Conservation (phyloP, 805 yeast genomes). For the Millerozyma acaciae region DNA sequence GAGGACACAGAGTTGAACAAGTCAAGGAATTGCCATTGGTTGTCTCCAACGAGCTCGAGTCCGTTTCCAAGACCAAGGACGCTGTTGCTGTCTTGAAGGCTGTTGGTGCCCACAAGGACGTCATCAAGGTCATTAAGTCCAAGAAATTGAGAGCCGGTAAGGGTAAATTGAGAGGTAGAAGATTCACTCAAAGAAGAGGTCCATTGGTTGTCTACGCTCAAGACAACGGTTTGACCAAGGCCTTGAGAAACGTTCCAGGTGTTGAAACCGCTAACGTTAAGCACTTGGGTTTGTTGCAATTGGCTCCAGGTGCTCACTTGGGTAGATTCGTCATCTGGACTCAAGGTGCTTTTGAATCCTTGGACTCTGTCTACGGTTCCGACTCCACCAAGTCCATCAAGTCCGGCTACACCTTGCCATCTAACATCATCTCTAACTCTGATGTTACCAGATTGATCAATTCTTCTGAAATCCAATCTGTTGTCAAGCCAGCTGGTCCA, state of each 20-base stretch:
- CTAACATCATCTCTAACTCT: conserved; percentile 90
- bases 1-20: conserved; percentile 99
- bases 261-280: conserved; percentile 94
- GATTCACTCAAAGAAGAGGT: conserved; percentile 99
- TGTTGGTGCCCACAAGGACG: conserved; percentile 97
- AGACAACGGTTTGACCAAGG: conserved; percentile 97
- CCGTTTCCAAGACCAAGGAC: conserved; percentile 94
- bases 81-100: conserved; percentile 98
- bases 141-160: conserved; percentile 99
- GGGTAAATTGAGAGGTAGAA: conserved; percentile 99
- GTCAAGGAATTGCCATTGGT: conserved; percentile 98
- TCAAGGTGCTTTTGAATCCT: conserved; percentile 93
- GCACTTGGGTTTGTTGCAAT: conserved; percentile 91
- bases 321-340: conserved; percentile 99
- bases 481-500: conserved; percentile 94
- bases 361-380: conserved; percentile 97
- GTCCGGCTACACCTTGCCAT: conserved; percentile 88
- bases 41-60: conserved; percentile 88
- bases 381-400: conserved; percentile 80
- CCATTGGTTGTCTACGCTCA: conserved; percentile 97
- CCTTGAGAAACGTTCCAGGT: conserved; percentile 99
- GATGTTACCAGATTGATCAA: conserved; percentile 96
- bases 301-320: conserved; percentile 99
- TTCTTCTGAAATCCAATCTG: conserved; percentile 99
- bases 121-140: conserved; percentile 96